Conservation (phyloP, 192 early-diverging fungal genomes). For the Rhizophagus clarus region DNA sequence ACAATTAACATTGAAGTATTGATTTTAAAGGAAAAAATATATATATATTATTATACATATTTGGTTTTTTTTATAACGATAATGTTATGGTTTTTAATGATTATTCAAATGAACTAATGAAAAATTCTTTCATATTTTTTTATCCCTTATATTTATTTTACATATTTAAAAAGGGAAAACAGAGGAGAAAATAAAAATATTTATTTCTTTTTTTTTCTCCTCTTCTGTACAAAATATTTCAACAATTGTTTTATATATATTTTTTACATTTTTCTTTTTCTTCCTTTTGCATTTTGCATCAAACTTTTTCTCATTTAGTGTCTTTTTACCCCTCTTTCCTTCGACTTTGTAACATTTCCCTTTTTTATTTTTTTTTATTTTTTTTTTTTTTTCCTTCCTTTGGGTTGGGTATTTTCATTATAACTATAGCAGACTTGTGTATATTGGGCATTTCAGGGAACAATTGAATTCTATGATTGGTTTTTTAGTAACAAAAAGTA, state of each 20-base stretch:
- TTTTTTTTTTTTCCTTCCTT: neutral
- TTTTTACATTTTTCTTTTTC: neutral
- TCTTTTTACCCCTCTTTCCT: neutral
- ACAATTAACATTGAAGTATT: slow-evolving; percentile 50
- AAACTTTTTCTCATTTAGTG: neutral
- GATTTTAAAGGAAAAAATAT: neutral
- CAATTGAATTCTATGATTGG: neutral
- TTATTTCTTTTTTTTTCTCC: neutral
- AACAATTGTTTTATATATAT: neutral
- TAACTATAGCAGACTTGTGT: neutral
- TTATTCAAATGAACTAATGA: neutral
- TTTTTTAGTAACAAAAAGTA: neutral
- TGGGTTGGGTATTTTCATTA: neutral
- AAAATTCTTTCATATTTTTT: neutral
- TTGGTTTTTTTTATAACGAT: neutral
- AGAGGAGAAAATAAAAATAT: neutral
- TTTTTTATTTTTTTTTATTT: neutral
- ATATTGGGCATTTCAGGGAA: neutral
- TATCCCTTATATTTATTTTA: neutral
- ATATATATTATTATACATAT: neutral
- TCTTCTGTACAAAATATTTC: neutral
- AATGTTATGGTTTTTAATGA: neutral
- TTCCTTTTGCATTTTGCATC: neutral
- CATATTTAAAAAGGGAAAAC: neutral
- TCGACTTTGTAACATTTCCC: neutral